Percentiles rank a stretch among this genome's conserved stretches.
Conservation (phyloP, 495 filamentous ascomycete species). For the Astrocystis sublimbata region DNA sequence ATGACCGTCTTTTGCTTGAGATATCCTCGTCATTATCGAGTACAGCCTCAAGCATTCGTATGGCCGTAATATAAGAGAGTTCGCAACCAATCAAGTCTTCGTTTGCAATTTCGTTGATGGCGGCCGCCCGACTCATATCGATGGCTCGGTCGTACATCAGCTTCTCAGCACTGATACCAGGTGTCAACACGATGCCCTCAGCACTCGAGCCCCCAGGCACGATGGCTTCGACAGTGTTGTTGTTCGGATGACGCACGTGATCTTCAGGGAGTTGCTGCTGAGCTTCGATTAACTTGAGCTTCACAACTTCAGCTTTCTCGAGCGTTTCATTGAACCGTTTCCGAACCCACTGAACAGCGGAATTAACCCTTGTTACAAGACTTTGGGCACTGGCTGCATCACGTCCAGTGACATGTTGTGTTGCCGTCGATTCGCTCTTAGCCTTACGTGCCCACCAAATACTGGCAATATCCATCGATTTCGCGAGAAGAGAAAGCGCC, state of each 20-base stretch:
- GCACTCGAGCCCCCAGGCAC: constrained; percentile 59
- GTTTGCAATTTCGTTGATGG: constrained; percentile 91
- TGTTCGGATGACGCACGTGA: constrained; percentile 83
- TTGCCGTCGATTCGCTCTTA: constrained; percentile 60
- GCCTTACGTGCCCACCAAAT: constrained; percentile 86
- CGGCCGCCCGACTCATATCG: constrained; percentile 92
- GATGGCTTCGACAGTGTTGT: constrained; percentile 55
- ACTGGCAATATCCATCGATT: constrained; percentile 95
- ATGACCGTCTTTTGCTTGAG: constrained; percentile 38
- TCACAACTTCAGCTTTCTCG: constrained; percentile 91
- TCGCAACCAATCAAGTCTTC: constrained; percentile 89
- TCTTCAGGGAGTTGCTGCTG: constrained; percentile 81
- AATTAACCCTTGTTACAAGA: constrained; percentile 79
- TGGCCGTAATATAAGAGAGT: constrained; percentile 87
- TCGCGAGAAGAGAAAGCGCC: constrained; percentile 80
- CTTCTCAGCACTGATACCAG: constrained; percentile 89
- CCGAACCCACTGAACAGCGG: constrained; percentile 92
- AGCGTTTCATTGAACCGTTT: constrained; percentile 92
- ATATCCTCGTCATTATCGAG: constrained; percentile 80
- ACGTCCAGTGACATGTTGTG: constrained; percentile 46
- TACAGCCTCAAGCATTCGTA: constrained; percentile 91
- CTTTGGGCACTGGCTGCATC: constrained; percentile 50
- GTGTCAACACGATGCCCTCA: constrained; percentile 54
- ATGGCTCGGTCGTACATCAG: constrained; percentile 97
- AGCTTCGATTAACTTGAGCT: constrained; percentile 80